phyloP scores from a whole-genome alignment of 805 yeast species.

The Pichia cephalocereana region DNA sequence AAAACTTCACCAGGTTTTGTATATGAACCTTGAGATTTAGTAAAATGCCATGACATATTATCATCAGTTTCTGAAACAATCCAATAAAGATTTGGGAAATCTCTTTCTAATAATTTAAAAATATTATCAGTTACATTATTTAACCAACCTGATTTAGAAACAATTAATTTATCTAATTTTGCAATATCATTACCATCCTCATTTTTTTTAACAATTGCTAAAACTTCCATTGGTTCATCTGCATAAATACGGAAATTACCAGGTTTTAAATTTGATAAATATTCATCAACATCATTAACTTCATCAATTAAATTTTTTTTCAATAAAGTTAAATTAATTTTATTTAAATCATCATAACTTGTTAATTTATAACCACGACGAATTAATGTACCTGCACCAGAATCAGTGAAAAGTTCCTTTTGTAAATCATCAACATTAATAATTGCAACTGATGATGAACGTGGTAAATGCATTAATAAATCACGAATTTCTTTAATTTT shows the following conservation, averaged over 20 bases:
- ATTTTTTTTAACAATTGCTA: constrained; percentile 74
- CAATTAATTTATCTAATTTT: constrained; percentile 73
- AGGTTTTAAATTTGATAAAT: constrained; percentile 54
- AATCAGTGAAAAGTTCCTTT: constrained; percentile 94
- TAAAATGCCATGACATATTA: constrained; percentile 85
- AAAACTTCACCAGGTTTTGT: constrained; percentile 80
- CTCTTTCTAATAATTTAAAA: constrained; percentile 71
- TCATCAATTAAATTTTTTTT: constrained; percentile 72
- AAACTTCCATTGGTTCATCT: constrained; percentile 91
- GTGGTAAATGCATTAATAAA: constrained; percentile 84
- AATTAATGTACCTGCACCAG: constrained; percentile 98
- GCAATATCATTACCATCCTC: constrained; percentile 40
- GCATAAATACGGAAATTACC: constrained; percentile 67
- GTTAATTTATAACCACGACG: constrained; percentile 92
- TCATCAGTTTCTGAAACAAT: constrained; percentile 82
- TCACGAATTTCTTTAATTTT: constrained; percentile 96
- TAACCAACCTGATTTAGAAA: constrained; percentile 90
- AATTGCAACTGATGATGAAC: constrained; percentile 96
- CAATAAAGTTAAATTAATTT: constrained; percentile 47
- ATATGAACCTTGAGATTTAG: constrained; percentile 90
- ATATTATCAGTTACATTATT: constrained; percentile 95
- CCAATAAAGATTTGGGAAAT: constrained; percentile 75
- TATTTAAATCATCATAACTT: constrained; percentile 66
- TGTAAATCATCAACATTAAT: constrained; percentile 92
- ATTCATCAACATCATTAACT: constrained; percentile 68